Conservation (phyloP, 1,139 yeast genomes). For the Diutina pseudorugosa region DNA sequence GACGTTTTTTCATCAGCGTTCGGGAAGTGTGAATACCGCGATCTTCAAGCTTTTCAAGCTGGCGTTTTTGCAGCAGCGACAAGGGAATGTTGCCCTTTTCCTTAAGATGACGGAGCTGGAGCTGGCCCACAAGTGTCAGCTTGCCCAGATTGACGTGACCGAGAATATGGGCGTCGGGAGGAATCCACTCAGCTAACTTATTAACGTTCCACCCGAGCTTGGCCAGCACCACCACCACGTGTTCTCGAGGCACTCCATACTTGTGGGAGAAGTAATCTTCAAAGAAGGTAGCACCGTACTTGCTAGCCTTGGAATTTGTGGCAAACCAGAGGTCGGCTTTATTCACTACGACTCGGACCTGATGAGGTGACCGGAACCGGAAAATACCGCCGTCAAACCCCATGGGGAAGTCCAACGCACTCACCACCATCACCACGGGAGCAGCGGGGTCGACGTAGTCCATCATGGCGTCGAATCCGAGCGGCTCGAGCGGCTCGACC, state of each 20-base stretch:
- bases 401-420: slow-evolving; percentile 62
- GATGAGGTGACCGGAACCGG: slow-evolving; percentile 19
- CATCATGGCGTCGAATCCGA: slow-evolving; percentile 23
- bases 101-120: slow-evolving; percentile 21
- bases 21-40: background rate
- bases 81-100: background rate
- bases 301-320: slow-evolving; percentile 17
- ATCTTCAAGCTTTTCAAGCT: background rate
- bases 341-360: slow-evolving; percentile 41
- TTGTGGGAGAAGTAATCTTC: slow-evolving; percentile 27
- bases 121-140: slow-evolving; percentile 41
- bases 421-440: slow-evolving; percentile 45
- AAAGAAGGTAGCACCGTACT: slow-evolving; percentile 33
- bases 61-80: background rate
- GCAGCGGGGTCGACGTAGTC: slow-evolving; percentile 34
- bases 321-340: slow-evolving; percentile 44
- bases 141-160: slow-evolving; percentile 77
- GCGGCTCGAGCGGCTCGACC: slow-evolving; percentile 24
- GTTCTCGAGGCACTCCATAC: slow-evolving; percentile 27
- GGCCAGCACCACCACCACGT: slow-evolving; percentile 34
- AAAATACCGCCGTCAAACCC: slow-evolving; percentile 32
- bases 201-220: slow-evolving; percentile 38
- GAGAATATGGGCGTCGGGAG: slow-evolving; percentile 35
- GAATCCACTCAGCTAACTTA: slow-evolving; percentile 12
- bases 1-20: background rate